Percentiles rank a stretch among this genome's conserved stretches.
Conservation (phyloP, 345 rosid genomes). For the Viola odorata region DNA sequence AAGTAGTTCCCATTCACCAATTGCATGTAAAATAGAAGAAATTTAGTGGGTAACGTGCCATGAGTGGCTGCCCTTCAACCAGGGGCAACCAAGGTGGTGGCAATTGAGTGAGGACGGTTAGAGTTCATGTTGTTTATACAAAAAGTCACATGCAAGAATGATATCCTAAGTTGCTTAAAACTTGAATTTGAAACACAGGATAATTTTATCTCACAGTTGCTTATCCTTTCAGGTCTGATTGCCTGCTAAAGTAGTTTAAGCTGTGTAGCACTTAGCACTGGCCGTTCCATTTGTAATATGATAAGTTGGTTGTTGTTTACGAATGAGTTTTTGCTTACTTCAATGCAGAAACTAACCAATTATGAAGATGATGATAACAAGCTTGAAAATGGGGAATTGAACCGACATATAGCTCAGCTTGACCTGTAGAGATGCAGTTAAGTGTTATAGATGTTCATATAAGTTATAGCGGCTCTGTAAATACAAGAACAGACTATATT, state of each 20-base stretch:
- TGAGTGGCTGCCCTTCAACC: neutral
- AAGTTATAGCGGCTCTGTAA: conserved; percentile 23
- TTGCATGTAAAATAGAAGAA: neutral
- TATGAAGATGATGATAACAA: conserved; percentile 18
- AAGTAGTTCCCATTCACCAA: neutral
- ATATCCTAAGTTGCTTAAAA: neutral
- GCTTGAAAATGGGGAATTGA: conserved; percentile 27
- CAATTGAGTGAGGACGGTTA: neutral
- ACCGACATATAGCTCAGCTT: conserved; percentile 21
- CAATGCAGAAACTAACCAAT: conserved; percentile 31
- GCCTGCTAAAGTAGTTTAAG: neutral
- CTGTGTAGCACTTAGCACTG: neutral
- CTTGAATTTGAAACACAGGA: neutral
- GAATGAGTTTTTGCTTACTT: neutral
- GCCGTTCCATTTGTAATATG: neutral
- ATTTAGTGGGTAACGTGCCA: neutral
- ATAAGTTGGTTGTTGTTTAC: neutral
- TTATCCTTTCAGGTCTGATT: neutral
- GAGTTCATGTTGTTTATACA: neutral
- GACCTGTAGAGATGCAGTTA: conserved; percentile 21
- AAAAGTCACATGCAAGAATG: neutral
- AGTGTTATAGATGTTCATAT: neutral
- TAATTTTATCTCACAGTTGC: neutral
- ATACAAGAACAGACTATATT: conserved; percentile 18
- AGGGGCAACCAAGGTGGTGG: neutral